Conservation (phyloP, 2,329 filamentous ascomycete genomes). For the Helotiales sp. region DNA sequence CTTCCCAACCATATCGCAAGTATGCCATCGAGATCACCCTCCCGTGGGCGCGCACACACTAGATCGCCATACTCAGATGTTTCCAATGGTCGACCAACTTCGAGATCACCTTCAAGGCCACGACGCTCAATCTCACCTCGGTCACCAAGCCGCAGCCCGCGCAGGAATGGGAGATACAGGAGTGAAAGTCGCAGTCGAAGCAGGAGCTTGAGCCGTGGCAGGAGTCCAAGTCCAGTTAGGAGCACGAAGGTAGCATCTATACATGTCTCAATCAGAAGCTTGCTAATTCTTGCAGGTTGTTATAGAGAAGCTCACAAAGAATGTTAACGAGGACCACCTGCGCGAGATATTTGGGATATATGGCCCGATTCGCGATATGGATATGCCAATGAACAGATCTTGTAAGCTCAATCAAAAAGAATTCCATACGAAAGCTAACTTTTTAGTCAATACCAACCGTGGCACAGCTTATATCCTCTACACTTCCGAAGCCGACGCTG, state of each 20-base stretch:
- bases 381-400: constrained; percentile 84
- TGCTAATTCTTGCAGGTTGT: constrained; percentile 66
- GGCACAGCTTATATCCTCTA: constrained; percentile 94
- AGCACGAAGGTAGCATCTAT: constrained; percentile 51
- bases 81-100: constrained; percentile 22
- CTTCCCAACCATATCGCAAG: constrained; percentile 1
- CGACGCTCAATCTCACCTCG: constrained; percentile 34
- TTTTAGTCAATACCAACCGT: constrained; percentile 78
- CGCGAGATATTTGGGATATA: constrained; percentile 91
- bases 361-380: constrained; percentile 81
- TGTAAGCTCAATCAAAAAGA: constrained; percentile 58
- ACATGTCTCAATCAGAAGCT: constrained; percentile 1
- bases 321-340: constrained; percentile 85
- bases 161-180: constrained; percentile 32
- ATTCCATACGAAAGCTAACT: constrained; percentile 22
- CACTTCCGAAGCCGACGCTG: constrained; percentile 73
- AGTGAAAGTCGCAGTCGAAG: constrained; percentile 35
- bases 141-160: constrained; percentile 28
- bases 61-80: constrained; percentile 33
- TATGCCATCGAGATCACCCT: constrained; percentile 31
- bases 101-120: constrained; percentile 28
- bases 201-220: constrained; percentile 33
- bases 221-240: constrained; percentile 39
- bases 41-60: constrained; percentile 28
- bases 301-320: constrained; percentile 93